A percentile compares a stretch with the other conserved stretches of the same genome.
These are phyloP conservation scores for Prunus fruticosa DNA, from an alignment of 306 rosid species.

Conservation along the genomic window DNA sequence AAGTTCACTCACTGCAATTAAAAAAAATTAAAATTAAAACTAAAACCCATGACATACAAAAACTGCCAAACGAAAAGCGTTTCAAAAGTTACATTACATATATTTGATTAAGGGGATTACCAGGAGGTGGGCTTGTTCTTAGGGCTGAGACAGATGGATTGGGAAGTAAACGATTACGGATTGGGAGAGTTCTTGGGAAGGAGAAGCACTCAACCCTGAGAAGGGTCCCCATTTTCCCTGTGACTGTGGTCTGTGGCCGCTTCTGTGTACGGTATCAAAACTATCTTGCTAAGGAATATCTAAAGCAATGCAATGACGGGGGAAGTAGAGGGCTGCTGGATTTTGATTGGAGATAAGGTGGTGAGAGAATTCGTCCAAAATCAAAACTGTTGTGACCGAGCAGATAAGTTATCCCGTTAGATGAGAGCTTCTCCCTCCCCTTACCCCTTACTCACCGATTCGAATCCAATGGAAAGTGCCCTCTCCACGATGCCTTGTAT, in stretches of 20 bases:
- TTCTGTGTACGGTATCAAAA: too few relatives aligned
- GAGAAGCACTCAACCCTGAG: slow-evolving; percentile 46
- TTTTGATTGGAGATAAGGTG: too few relatives aligned
- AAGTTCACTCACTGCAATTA: slow-evolving; percentile 42
- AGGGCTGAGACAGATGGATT: slow-evolving; percentile 26
- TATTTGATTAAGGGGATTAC: slow-evolving; percentile 20
- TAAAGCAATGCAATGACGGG: too few relatives aligned
- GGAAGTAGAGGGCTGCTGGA: too few relatives aligned
- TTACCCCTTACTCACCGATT: too few relatives aligned
- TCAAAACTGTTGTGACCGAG: too few relatives aligned
- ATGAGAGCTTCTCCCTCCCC: too few relatives aligned
- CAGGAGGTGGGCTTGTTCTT: slow-evolving; percentile 47
- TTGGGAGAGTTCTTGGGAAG: slow-evolving; percentile 33
- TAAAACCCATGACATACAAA: background rate
- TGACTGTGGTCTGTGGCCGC: background rate
- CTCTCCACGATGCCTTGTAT: too few relatives aligned
- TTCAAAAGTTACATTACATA: background rate
- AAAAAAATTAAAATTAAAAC: background rate
- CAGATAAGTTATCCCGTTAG: too few relatives aligned
- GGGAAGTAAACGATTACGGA: slow-evolving; percentile 38
- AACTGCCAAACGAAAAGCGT: background rate
- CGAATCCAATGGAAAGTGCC: too few relatives aligned
- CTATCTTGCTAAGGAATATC: too few relatives aligned
- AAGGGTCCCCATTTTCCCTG: slow-evolving; percentile 46
- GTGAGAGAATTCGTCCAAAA: too few relatives aligned